Evolutionary conservation across 2,329 filamentous ascomycete species (phyloP).

Genomic region (Stenocarpella maydis): DNA sequence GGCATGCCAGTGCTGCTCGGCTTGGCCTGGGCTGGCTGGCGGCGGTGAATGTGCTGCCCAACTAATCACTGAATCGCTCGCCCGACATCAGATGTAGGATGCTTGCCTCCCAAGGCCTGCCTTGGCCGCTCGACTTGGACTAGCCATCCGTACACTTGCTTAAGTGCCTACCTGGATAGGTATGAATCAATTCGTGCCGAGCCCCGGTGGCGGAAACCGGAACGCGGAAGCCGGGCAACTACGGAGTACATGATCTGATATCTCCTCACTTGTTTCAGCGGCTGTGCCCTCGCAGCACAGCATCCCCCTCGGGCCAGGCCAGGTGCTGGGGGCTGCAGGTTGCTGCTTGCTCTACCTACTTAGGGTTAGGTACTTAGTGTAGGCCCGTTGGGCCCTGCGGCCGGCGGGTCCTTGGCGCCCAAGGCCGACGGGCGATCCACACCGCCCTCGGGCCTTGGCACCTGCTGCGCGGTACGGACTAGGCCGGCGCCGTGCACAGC

Average conservation of each 20-base stretch:
- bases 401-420: not conserved
- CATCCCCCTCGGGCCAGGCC: not conserved
- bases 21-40: no score
- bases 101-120: no score
- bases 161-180: no score
- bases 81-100: no score
- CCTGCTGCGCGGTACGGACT: not conserved
- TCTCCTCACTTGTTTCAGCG: conserved; percentile 14
- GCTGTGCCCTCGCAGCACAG: conserved; percentile 1
- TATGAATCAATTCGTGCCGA: no score
- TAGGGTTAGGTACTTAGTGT: no score
- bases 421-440: conserved; percentile 16
- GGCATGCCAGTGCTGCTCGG: not conserved
- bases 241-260: no score
- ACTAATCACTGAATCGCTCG: no score
- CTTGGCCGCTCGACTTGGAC: not conserved
- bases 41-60: conserved; percentile 9
- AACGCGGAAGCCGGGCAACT: not conserved
- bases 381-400: conserved; percentile 19
- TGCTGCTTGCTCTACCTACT: not conserved
- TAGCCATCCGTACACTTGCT: no score
- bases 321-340: not conserved
- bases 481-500: not conserved
- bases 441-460: conserved; percentile 20
- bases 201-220: not conserved